These are phyloP conservation scores for Aspergillus aculeatinus DNA, from an alignment of 2,329 filamentous ascomycete species.

Conservation along the genomic window DNA sequence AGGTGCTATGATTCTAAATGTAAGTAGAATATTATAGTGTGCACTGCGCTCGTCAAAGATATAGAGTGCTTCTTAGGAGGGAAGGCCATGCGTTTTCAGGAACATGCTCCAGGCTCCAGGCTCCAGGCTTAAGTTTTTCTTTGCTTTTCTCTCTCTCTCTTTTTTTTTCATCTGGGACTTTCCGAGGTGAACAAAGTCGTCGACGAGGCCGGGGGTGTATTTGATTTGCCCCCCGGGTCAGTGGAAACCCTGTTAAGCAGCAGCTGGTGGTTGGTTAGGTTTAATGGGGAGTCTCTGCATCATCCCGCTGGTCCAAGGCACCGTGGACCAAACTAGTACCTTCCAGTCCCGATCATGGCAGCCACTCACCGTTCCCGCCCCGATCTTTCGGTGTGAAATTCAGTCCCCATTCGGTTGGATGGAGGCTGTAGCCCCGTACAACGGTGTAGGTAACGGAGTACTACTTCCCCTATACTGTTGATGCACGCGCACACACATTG, in stretches of 20 bases:
- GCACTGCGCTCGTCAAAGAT: background rate
- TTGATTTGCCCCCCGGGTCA: slow-evolving; percentile 19
- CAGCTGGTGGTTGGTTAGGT: slow-evolving; percentile 23
- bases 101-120: too few relatives aligned
- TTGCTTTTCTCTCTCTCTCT: background rate
- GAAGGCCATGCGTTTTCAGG: too few relatives aligned
- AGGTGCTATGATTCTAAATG: too few relatives aligned
- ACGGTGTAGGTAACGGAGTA: background rate
- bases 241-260: slow-evolving; percentile 9
- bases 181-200: background rate
- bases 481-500: background rate
- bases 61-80: background rate
- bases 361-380: slow-evolving; percentile 18
- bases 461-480: background rate
- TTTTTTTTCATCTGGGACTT: background rate
- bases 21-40: background rate
- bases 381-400: slow-evolving; percentile 27
- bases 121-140: background rate
- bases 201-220: background rate
- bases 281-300: slow-evolving; percentile 29
- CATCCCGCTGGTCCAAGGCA: slow-evolving; percentile 28
- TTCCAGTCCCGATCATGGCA: slow-evolving; percentile 26
- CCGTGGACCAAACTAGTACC: slow-evolving; percentile 10
- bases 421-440: background rate
- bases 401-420: slow-evolving; percentile 5